Evolutionary conservation across 805 yeast genomes (phyloP).

Genomic region (Candida ponderosae): DNA sequence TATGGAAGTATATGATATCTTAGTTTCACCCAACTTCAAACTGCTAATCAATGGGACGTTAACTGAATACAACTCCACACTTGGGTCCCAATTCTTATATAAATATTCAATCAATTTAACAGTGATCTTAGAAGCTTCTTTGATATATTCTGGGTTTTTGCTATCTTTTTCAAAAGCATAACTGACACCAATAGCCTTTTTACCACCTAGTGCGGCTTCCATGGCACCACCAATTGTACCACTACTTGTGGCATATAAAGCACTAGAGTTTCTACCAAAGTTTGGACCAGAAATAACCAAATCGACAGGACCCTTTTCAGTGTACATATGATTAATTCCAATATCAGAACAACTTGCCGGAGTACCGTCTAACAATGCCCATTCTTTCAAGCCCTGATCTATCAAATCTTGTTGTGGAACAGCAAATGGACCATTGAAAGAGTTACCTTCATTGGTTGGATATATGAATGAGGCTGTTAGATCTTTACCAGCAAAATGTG

Average conservation of each 20-base stretch:
- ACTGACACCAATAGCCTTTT: slow-evolving; percentile 70
- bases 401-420: slow-evolving; percentile 35
- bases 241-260: slow-evolving; percentile 80
- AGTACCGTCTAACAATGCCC: slow-evolving; percentile 86
- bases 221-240: slow-evolving; percentile 97
- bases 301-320: slow-evolving; percentile 57
- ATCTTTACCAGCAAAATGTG: slow-evolving; percentile 79
- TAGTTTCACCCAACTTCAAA: slow-evolving; percentile 48
- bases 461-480: slow-evolving; percentile 59
- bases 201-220: slow-evolving; percentile 74
- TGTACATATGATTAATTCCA: slow-evolving; percentile 67
- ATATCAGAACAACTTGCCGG: slow-evolving; percentile 95
- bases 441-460: slow-evolving; percentile 42
- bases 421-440: slow-evolving; percentile 62
- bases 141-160: slow-evolving; percentile 42
- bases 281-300: slow-evolving; percentile 92
- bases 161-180: slow-evolving; percentile 63
- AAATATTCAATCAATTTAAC: slow-evolving; percentile 57
- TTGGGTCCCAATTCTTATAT: slow-evolving; percentile 45
- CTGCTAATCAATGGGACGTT: slow-evolving; percentile 69
- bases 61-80: slow-evolving; percentile 69
- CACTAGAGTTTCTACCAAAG: slow-evolving; percentile 87
- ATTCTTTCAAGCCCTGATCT: slow-evolving; percentile 47
- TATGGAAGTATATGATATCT: slow-evolving; percentile 68
- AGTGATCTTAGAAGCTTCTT: slow-evolving; percentile 61